Evolutionary conservation across 306 rosid species (phyloP).

Genomic region (Castanea mollissima): DNA sequence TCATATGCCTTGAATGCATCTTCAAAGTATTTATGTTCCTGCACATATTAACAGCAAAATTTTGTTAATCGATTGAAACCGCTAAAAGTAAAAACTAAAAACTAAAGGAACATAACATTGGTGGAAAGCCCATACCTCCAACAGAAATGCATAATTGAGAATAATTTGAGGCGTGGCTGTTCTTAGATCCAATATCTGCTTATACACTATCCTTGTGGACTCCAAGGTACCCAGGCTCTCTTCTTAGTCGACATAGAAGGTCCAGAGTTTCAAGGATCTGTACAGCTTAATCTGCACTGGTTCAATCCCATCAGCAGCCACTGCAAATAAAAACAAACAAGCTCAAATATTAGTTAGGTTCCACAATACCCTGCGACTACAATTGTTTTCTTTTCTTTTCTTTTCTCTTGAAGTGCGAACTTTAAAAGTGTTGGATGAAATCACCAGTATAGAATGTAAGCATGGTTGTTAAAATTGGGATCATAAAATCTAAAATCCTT

Average conservation of each 20-base stretch:
- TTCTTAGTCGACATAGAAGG: constrained; percentile 87
- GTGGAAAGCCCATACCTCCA: constrained; percentile 57
- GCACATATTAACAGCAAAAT: constrained; percentile 24
- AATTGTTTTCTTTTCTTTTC: background rate
- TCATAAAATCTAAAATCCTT: background rate
- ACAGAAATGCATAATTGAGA: constrained; percentile 78
- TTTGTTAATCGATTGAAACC: constrained; percentile 25
- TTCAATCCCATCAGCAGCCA: constrained; percentile 87
- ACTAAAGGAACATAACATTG: background rate
- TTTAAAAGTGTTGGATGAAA: background rate
- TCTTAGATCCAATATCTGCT: constrained; percentile 83
- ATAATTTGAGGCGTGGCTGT: constrained; percentile 91
- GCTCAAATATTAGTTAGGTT: constrained; percentile 14
- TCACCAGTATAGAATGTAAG: background rate
- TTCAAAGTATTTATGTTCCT: constrained; percentile 94
- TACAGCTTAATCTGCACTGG: constrained; percentile 88
- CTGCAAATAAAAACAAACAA: constrained; percentile 45
- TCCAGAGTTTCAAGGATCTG: constrained; percentile 83
- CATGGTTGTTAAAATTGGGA: background rate
- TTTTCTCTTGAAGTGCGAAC: background rate
- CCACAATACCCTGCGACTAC: background rate
- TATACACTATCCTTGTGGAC: constrained; percentile 84
- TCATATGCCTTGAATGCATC: constrained; percentile 98
- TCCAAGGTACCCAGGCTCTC: constrained; percentile 80
- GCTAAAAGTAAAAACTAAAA: constrained; percentile 10